Percentiles rank a stretch among this genome's conserved stretches.
These are phyloP conservation scores for Pleurotus salmoneostramineus DNA, from an alignment of 768 basidiomycete genomes.

Conservation along the genomic window DNA sequence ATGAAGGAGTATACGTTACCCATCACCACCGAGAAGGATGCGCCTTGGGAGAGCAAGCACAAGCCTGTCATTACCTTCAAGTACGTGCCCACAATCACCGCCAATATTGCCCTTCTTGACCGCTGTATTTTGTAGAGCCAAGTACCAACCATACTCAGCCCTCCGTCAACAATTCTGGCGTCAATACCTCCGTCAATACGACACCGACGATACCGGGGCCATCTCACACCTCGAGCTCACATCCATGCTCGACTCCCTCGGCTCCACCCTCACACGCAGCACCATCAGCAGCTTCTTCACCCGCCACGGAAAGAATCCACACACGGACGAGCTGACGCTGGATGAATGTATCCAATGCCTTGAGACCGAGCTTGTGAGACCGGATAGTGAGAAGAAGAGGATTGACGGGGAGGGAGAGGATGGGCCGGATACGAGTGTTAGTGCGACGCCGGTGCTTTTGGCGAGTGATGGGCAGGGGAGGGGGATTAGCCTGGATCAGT, in stretches of 20 bases:
- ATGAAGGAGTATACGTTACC: conserved; percentile 75
- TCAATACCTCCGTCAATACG: conserved; percentile 86
- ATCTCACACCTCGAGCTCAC: conserved; percentile 85
- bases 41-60: conserved; percentile 69
- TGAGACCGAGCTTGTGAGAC: conserved; percentile 78
- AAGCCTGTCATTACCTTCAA: conserved; percentile 66
- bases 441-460: conserved; percentile 47
- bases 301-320: conserved; percentile 58
- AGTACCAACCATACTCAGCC: conserved; percentile 93
- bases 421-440: conserved; percentile 44
- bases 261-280: conserved; percentile 78
- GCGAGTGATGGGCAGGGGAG: conserved; percentile 34
- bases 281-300: conserved; percentile 85
- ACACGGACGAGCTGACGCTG: conserved; percentile 68
- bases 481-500: conserved; percentile 44
- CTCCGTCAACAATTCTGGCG: conserved; percentile 90
- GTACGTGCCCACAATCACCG: conserved; percentile 28
- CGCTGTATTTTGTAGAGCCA: conserved; percentile 50
- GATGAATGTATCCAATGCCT: conserved; percentile 82
- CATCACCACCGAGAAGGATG: conserved; percentile 56
- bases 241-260: conserved; percentile 95
- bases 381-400: conserved; percentile 65
- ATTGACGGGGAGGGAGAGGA: conserved; percentile 44
- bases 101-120: neutral
- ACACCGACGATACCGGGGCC: conserved; percentile 72